Conservation (phyloP, 2,329 filamentous ascomycete genomes). For the Biscogniauxia mediterranea region DNA sequence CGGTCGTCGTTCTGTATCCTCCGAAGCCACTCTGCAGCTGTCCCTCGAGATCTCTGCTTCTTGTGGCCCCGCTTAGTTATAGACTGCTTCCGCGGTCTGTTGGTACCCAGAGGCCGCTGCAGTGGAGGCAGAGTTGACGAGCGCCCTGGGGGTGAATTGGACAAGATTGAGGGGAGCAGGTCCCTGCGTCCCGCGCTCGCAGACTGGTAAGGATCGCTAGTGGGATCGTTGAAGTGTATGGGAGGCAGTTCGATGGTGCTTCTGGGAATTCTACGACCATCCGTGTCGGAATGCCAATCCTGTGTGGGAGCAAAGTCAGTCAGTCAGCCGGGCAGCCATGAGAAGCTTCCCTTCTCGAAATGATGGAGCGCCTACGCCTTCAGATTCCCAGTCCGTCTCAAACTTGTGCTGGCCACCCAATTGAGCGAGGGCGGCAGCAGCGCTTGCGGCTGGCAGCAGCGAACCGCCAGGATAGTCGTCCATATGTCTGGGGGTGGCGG, state of each 20-base stretch:
- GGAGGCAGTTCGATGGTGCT: slow-evolving; percentile 72
- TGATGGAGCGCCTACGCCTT: slow-evolving; percentile 57
- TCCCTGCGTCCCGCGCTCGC: slow-evolving; percentile 63
- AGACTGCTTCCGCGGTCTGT: slow-evolving; percentile 79
- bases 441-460: slow-evolving; percentile 67
- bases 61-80: slow-evolving; percentile 82
- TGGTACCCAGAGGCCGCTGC: slow-evolving; percentile 69
- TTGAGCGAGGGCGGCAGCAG: slow-evolving; percentile 83
- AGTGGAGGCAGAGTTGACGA: slow-evolving; percentile 86
- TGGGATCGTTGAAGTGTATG: slow-evolving; percentile 62
- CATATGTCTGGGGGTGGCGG: slow-evolving; percentile 65
- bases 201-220: slow-evolving; percentile 70
- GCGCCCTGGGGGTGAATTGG: slow-evolving; percentile 78
- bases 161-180: slow-evolving; percentile 77
- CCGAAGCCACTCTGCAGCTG: slow-evolving; percentile 65
- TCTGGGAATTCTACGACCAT: slow-evolving; percentile 62
- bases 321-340: slow-evolving; percentile 19
- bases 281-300: slow-evolving; percentile 72
- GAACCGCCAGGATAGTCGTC: slow-evolving; percentile 68
- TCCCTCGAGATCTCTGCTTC: slow-evolving; percentile 69
- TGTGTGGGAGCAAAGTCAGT: slow-evolving; percentile 31
- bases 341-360: not conserved
- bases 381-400: slow-evolving; percentile 75
- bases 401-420: slow-evolving; percentile 70
- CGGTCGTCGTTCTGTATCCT: slow-evolving; percentile 61